Evolutionary conservation across 495 filamentous ascomycete species (phyloP).

Genomic region (Penicillium mononematosum): DNA sequence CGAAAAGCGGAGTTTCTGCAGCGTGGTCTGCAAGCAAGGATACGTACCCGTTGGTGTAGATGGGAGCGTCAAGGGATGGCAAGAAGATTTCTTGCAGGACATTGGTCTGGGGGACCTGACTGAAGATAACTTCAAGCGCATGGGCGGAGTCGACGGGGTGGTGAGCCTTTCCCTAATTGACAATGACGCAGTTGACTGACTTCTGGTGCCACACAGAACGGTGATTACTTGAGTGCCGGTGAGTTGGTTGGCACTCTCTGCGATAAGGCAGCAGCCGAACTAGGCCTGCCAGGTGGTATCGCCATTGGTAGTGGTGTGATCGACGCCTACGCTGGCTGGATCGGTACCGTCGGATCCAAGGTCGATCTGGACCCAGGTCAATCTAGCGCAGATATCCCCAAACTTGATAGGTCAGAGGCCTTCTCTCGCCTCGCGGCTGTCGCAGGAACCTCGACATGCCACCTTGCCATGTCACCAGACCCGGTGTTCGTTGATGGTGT

Average conservation of each 20-base stretch:
- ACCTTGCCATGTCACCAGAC: slow-evolving; percentile 89
- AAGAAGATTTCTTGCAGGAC: slow-evolving; percentile 81
- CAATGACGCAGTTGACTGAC: slow-evolving; percentile 10
- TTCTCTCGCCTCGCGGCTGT: slow-evolving; percentile 93
- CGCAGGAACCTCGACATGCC: slow-evolving; percentile 94
- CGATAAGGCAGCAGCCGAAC: slow-evolving; percentile 75
- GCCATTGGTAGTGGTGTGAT: slow-evolving; percentile 95
- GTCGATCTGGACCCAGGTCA: slow-evolving; percentile 65
- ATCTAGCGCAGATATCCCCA: slow-evolving; percentile 56
- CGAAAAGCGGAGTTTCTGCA: slow-evolving; percentile 89
- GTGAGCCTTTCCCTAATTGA: slow-evolving; percentile 58
- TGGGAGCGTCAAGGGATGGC: slow-evolving; percentile 97
- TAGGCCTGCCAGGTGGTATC: slow-evolving; percentile 84
- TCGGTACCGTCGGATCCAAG: slow-evolving; percentile 96
- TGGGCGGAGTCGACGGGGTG: slow-evolving; percentile 91
- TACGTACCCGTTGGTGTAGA: slow-evolving; percentile 94
- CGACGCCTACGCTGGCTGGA: slow-evolving; percentile 97
- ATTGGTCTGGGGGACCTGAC: slow-evolving; percentile 83
- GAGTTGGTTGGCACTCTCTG: slow-evolving; percentile 83
- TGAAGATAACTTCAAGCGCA: slow-evolving; percentile 81
- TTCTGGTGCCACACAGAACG: slow-evolving; percentile 61
- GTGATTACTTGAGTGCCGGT: slow-evolving; percentile 82
- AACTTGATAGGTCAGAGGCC: slow-evolving; percentile 84
- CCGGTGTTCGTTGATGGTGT: slow-evolving; percentile 91
- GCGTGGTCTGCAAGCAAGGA: slow-evolving; percentile 92